These are phyloP conservation scores for Stenocarpella maydis DNA, from an alignment of 2,329 filamentous ascomycete genomes.

Conservation along the genomic window DNA sequence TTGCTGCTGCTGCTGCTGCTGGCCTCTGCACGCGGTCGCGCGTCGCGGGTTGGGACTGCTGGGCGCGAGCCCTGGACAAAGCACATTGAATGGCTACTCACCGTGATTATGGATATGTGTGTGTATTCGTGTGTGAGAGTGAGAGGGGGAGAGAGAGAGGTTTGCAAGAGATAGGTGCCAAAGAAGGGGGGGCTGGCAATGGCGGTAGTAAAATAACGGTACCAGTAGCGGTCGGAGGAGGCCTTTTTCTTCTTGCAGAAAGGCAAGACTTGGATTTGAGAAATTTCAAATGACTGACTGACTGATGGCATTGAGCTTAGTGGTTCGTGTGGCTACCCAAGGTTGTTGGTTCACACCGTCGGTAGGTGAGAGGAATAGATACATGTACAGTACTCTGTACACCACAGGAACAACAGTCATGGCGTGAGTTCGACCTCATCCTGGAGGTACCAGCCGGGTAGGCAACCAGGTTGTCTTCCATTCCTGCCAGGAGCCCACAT, in stretches of 20 bases:
- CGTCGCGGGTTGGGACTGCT: no score
- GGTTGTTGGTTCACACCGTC: neutral
- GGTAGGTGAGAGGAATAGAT: neutral
- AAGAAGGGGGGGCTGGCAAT: neutral
- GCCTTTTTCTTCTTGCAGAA: no score
- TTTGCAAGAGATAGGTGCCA: neutral
- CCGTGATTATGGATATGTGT: constrained; percentile 3
- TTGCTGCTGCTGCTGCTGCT: constrained; percentile 15
- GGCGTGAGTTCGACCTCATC: neutral
- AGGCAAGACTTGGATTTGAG: neutral
- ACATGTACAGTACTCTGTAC: no score
- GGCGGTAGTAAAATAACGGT: neutral
- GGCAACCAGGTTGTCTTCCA: neutral
- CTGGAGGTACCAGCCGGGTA: neutral
- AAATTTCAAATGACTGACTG: constrained; percentile 12
- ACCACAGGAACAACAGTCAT: neutral
- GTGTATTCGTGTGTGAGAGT: neutral
- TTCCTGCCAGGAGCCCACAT: neutral
- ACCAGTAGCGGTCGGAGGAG: neutral
- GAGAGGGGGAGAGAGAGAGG: neutral
- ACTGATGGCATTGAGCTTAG: neutral
- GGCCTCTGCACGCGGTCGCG: no score
- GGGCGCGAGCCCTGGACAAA: constrained; percentile 3
- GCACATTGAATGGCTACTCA: neutral
- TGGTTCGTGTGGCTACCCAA: constrained; percentile 1